phyloP scores from a whole-genome alignment of 768 basidiomycete genomes.

The Russula virescens region DNA sequence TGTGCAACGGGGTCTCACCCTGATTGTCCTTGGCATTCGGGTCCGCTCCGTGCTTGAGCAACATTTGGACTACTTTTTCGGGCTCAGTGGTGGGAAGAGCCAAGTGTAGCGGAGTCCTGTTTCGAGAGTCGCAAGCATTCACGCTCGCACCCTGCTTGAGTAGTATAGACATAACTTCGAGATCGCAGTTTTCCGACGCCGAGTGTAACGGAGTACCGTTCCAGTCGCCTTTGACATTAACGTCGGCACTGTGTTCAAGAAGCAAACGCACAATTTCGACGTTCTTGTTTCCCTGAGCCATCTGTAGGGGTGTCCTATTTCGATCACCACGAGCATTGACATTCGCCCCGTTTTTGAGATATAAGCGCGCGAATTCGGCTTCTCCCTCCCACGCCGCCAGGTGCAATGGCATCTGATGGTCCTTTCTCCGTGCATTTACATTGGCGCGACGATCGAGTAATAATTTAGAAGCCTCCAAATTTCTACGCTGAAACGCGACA shows the following conservation, averaged over 20 bases:
- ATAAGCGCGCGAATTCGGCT: not conserved
- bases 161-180: not conserved
- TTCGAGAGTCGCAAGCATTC: not conserved
- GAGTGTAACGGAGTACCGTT: not conserved
- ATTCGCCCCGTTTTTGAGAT: not conserved
- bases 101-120: slow-evolving; percentile 2
- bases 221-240: not conserved
- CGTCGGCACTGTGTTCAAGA: not conserved
- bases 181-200: not conserved
- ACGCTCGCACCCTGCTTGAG: not conserved
- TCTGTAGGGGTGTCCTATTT: not conserved
- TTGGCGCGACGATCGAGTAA: not conserved
- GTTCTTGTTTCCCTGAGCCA: not conserved
- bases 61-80: not conserved
- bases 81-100: not conserved
- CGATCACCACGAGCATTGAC: not conserved
- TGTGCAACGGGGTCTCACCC: not conserved
- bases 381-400: not conserved
- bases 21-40: not conserved
- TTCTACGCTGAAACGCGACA: not conserved
- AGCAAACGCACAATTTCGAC: not conserved
- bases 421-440: not conserved
- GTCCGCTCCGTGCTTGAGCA: slow-evolving; percentile 4
- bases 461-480: not conserved
- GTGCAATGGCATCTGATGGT: not conserved